Percentiles rank a stretch among this genome's conserved stretches.
Evolutionary conservation across 345 rosid species (phyloP).

Genomic region (rapeseed (Brassica napus)): DNA sequence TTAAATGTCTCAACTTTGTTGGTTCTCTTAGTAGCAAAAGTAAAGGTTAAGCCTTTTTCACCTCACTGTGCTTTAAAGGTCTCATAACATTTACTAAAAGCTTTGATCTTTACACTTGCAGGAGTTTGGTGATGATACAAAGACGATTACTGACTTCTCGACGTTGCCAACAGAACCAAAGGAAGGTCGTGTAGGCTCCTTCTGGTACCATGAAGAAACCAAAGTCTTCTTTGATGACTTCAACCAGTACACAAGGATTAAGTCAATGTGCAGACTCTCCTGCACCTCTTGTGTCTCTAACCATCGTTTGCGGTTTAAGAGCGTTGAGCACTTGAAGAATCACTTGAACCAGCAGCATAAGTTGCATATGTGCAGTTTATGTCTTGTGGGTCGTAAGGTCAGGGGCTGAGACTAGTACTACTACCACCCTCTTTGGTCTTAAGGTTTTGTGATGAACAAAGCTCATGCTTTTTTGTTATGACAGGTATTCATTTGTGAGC

Average conservation of each 20-base stretch:
- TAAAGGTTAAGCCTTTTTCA: background rate
- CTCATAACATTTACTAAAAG: background rate
- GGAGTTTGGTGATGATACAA: constrained; percentile 81
- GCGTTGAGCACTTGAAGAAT: constrained; percentile 77
- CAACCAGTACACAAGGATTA: constrained; percentile 77
- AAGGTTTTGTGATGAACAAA: background rate
- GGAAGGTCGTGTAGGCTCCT: constrained; percentile 73
- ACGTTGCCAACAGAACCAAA: constrained; percentile 66
- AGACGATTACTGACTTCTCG: constrained; percentile 68
- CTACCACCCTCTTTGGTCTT: background rate
- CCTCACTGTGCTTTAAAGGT: background rate
- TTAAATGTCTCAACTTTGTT: background rate
- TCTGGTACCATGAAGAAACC: constrained; percentile 84
- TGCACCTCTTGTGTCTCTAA: constrained; percentile 70
- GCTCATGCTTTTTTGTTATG: constrained; percentile 18
- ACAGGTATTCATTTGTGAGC: constrained; percentile 87
- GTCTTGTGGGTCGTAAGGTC: constrained; percentile 94
- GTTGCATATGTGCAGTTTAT: constrained; percentile 76
- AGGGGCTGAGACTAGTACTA: background rate
- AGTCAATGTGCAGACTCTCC: constrained; percentile 89
- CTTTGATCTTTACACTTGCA: constrained; percentile 27
- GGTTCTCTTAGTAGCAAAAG: background rate
- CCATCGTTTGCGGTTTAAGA: constrained; percentile 56
- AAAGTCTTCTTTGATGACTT: constrained; percentile 75
- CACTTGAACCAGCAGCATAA: constrained; percentile 73